Evolutionary conservation across 805 yeast species (phyloP).

Genomic region (Teunomyces funiuensis): DNA sequence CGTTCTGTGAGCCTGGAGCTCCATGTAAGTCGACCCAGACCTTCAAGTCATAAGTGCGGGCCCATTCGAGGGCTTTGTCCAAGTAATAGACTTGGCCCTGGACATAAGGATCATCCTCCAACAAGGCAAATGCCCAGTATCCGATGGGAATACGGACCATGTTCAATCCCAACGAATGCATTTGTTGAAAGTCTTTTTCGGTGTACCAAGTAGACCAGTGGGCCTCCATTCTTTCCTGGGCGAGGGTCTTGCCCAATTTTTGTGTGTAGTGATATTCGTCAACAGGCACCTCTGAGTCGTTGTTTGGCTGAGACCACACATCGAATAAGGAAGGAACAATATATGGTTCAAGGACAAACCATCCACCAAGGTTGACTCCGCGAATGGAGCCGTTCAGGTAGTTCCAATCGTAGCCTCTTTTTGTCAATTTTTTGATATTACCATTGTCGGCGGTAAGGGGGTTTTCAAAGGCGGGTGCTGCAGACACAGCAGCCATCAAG

Average conservation of each 20-base stretch:
- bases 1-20: constrained; percentile 96
- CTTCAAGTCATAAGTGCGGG: constrained; percentile 55
- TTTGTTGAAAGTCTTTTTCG: constrained; percentile 65
- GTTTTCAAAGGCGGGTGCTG: constrained; percentile 4
- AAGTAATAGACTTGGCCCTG: constrained; percentile 74
- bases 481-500: constrained; percentile 4
- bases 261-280: constrained; percentile 78
- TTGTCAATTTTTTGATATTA: constrained; percentile 16
- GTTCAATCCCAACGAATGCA: constrained; percentile 67
- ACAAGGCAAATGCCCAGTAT: constrained; percentile 81
- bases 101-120: constrained; percentile 78
- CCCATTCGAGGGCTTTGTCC: constrained; percentile 79
- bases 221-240: constrained; percentile 47
- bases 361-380: constrained; percentile 87
- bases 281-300: constrained; percentile 53
- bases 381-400: constrained; percentile 39
- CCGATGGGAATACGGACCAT: constrained; percentile 90
- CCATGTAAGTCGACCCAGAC: constrained; percentile 95
- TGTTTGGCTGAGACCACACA: constrained; percentile 32
- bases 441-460: constrained; percentile 8
- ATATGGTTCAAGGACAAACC: constrained; percentile 86
- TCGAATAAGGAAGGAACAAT: constrained; percentile 79
- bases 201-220: constrained; percentile 84
- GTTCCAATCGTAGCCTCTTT: constrained; percentile 28
- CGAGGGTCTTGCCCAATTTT: constrained; percentile 59